A percentile compares a stretch with the other conserved stretches of the same genome.
These are phyloP conservation scores for Exophiala spinifera DNA, from an alignment of 2,329 filamentous ascomycete species.

Conservation along the genomic window DNA sequence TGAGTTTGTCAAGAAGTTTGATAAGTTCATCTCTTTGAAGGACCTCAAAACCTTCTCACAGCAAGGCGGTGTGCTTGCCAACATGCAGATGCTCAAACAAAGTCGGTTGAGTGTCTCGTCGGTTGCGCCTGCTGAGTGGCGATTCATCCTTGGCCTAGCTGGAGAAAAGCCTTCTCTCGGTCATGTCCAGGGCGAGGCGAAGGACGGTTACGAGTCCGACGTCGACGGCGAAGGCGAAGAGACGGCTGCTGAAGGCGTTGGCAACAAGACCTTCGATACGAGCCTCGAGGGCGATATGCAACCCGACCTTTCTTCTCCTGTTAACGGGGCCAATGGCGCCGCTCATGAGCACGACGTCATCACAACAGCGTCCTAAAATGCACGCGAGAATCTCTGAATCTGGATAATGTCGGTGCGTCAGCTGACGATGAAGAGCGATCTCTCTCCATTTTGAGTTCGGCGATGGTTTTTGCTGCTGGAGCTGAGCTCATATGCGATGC, in stretches of 20 bases:
- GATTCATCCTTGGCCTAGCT: constrained; percentile 46
- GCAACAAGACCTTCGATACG: background rate
- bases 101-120: constrained; percentile 72
- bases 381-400: background rate
- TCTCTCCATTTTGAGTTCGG: no score
- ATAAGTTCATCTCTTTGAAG: constrained; percentile 64
- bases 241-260: constrained; percentile 13
- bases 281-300: background rate
- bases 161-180: constrained; percentile 32
- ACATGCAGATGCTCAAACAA: constrained; percentile 81
- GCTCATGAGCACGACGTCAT: no score
- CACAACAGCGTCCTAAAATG: no score
- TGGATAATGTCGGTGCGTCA: no score
- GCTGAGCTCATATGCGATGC: no score
- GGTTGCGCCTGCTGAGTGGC: constrained; percentile 48
- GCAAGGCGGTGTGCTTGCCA: constrained; percentile 57
- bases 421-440: no score
- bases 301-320: no score
- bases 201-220: constrained; percentile 25
- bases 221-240: constrained; percentile 25
- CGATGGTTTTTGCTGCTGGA: no score
- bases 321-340: no score
- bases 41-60: constrained; percentile 66
- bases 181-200: constrained; percentile 6
- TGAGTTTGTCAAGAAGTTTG: constrained; percentile 79